Evolutionary conservation across 768 basidiomycete genomes (phyloP).

Genomic region (Russula lepida): DNA sequence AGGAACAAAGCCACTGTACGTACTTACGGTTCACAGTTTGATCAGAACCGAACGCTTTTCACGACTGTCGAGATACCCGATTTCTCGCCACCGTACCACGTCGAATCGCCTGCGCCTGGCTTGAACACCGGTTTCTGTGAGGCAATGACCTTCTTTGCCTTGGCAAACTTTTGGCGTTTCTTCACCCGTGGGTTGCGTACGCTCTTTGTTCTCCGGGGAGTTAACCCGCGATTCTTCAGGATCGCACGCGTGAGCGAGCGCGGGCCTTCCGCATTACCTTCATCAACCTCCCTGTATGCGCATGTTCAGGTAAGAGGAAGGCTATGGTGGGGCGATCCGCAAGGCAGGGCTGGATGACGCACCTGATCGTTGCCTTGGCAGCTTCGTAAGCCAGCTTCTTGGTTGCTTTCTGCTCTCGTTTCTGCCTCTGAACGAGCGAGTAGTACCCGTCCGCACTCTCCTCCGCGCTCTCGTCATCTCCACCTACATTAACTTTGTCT

Average conservation of each 20-base stretch:
- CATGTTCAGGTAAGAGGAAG: background rate
- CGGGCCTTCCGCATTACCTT: constrained; percentile 54
- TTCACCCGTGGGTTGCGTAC: constrained; percentile 97
- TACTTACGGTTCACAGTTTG: background rate
- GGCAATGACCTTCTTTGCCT: constrained; percentile 86
- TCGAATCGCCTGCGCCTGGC: constrained; percentile 65
- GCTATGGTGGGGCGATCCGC: background rate
- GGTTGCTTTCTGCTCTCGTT: constrained; percentile 61
- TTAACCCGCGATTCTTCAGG: constrained; percentile 89
- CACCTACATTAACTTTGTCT: constrained; percentile 31
- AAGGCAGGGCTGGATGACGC: constrained; percentile 23
- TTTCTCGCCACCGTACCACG: constrained; percentile 84
- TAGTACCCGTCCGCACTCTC: constrained; percentile 72
- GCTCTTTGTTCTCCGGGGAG: constrained; percentile 78
- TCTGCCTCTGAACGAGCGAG: constrained; percentile 72
- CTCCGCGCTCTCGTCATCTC: constrained; percentile 33
- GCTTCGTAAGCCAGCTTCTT: constrained; percentile 81
- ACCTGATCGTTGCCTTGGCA: constrained; percentile 48
- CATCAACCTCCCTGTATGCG: constrained; percentile 27
- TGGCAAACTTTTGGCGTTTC: constrained; percentile 88
- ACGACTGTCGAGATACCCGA: constrained; percentile 87
- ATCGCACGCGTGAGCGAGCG: constrained; percentile 87
- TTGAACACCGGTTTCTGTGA: constrained; percentile 92
- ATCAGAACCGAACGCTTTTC: constrained; percentile 67
- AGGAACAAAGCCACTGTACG: background rate